Evolutionary conservation across 352 stramenopile species (phyloP), one percentile per base, ranked within the genome.

Genomic region (Globisporangium barbulae): DNA sequence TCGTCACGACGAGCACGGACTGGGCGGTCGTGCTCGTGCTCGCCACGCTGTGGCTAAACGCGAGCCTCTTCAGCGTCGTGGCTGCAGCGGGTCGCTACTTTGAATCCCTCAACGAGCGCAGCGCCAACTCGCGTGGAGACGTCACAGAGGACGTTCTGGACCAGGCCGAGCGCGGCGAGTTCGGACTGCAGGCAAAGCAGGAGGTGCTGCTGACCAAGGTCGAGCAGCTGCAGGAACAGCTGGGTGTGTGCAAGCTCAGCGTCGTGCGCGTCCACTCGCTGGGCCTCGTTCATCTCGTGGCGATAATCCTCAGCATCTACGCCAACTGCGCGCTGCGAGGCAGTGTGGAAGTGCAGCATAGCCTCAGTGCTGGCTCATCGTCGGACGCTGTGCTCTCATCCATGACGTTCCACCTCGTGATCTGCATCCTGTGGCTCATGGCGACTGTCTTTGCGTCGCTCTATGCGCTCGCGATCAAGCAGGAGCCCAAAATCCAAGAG

Each of bases 111-210:
- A 61, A 73, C 3, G 68, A 80, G 22, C 74, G 75, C 19, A 61
- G 74, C 52, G 61, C 67, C 15, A 81, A 68, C 10, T 72, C 69
- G 3, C 69, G 73, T 9, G 71, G 72, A 15, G 70, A 85, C 28
- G 48, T 89, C 3, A 75, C 73, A 0, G 72, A 83, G 31, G 72
- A 88, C 12, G 65, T 88, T 8, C 63, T 91, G 17, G 72, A 80
- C 21, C 75, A 88, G 19, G 82, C 82, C 0, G 79, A 91, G 30
- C 70, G 78, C 12, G 82, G 82, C 7, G 79, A 91, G 54, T 89
- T 91, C 39, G 79, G 82, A 0, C 70, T 91, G 6, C 80, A 87
- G 69, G 82, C 79, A n/a, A 85, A 88, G 49, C 70, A 63, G 9
- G 82, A 88, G 61, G 79, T 79, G 35, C 64, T 86, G 15, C 63